Base-by-base conservation (phyloP, 331 rosid genomes). In the Erythrophleum ivorense region DNA sequence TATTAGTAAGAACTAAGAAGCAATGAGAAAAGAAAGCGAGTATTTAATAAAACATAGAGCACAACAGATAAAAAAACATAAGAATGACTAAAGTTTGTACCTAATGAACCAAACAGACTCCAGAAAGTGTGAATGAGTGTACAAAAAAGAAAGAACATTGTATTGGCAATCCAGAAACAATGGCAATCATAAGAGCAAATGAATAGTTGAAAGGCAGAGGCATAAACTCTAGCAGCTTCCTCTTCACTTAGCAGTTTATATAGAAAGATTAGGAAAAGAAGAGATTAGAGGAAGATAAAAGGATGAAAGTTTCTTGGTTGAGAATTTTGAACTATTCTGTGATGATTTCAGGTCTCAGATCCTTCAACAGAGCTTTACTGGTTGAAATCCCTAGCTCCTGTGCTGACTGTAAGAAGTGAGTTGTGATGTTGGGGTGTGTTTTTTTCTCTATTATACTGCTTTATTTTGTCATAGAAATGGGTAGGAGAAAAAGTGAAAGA, bases 261-360 rank as follows among this genome's bases (percentile, higher is more conserved):
- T 9, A 46, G 24, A 71, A 48, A 46, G 41, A 24, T 24, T 70
- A 2, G 58, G 59, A 71, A 46, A 3, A 19, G 18, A 43, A 19
- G 53, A 41, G 54, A 41, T 43, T 68, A 45, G 55, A 69, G 38
- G 59, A 71, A 71, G 3, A 16, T 21, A 48, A 14, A 13, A 24
- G 41, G 21, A 48, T 21, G 19, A 2, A 48, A 71, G 75, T 24
- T 71, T 0, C 14, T 71, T 46, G 40, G 43, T 68, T 19, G 59
- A 71, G 75, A 59, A 14, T 71, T 46, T 14, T 71, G 40, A 8
- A 10, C 29, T 67, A 12, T 43, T 19, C n/a, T 68, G 5, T 48
- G 75, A 71, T 48, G 58, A 24, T 71, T 71, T 24, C 58, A 71
- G 41, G 59, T 48, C 75, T 5, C 43, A 7, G 3, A 48, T 71